Evolutionary conservation across 2,329 filamentous ascomycete species (phyloP), one percentile per base, ranked within the genome.

Genomic region (Plenodomus tracheiphilus): DNA sequence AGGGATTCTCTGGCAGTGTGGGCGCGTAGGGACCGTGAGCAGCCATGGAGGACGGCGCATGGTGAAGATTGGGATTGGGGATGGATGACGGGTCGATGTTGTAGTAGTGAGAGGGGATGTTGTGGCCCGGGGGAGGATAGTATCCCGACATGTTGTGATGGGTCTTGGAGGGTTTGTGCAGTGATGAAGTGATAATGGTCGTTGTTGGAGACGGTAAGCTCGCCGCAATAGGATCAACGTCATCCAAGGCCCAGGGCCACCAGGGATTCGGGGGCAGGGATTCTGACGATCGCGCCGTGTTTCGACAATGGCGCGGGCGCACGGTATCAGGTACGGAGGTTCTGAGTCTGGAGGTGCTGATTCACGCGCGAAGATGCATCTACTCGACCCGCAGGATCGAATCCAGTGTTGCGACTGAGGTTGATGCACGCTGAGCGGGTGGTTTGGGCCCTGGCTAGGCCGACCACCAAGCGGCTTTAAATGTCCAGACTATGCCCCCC

Each of bases 21-120:
- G 65, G 62, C 37, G 58, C 30, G 43, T 66, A 63, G 18, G 61
- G 64, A 34, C 58, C 54, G 40, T 70, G 69, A 39, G 63, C 58
- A 25, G 62, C 53, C 56, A 69, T 68, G 48, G 63, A 54, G 39
- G 63, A 56, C 36, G 63, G 62, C 35, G 52, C 58, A 60, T 65
- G 62, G 30, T 54, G 56, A 21, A 61, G 30, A 42, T 57, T 63
- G 41, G 60, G 46, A 47, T 58, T 62, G 9, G 60, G 56, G 17
- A 56, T 51, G 9, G 48, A 58, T 42, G 66, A 66, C 37, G 64
- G 59, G 50, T 72, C 63, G 50, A 61, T 39, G 30, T 62, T 66
- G 58, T 73, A 73, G 53, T 72, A 73, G 43, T 70, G 68, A 21
- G 67, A 65, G 41, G 68, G 64, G 22, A 67, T 56, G 49, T 63